Evolutionary conservation across 352 stramenopile species (phyloP).

Genomic region (Phytophthora pseudosyringae): DNA sequence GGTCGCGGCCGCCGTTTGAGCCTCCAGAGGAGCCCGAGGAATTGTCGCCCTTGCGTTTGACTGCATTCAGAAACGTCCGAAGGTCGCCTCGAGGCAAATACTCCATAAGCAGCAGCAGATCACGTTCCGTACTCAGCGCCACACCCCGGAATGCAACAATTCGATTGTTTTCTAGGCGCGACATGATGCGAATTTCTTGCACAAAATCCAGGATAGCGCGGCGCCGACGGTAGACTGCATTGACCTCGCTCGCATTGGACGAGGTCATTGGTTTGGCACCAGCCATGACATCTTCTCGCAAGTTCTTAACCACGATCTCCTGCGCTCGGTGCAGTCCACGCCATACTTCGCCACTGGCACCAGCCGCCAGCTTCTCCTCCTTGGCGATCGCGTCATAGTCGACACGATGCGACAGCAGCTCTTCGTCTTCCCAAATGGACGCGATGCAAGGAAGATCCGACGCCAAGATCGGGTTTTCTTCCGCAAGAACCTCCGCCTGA

Average conservation of each 20-base stretch:
- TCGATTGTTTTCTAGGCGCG: constrained; percentile 53
- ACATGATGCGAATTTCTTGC: constrained; percentile 53
- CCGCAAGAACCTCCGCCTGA: constrained; percentile 7
- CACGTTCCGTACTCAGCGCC: constrained; percentile 46
- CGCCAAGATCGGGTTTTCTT: not conserved
- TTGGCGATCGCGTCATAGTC: constrained; percentile 48
- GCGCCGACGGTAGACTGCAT: constrained; percentile 16
- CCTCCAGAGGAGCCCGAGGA: constrained; percentile 7
- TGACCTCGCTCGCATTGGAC: constrained; percentile 13
- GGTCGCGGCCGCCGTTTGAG: constrained; percentile 11
- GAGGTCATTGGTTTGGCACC: constrained; percentile 7
- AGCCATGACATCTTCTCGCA: constrained; percentile 31
- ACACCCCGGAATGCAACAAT: constrained; percentile 62
- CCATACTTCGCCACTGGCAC: constrained; percentile 54
- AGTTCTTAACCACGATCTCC: constrained; percentile 49
- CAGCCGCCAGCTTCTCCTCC: constrained; percentile 38
- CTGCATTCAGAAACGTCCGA: constrained; percentile 39
- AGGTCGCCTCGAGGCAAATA: constrained; percentile 66
- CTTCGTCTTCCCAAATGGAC: constrained; percentile 67
- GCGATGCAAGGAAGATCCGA: constrained; percentile 20
- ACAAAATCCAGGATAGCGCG: constrained; percentile 52
- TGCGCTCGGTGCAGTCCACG: constrained; percentile 48
- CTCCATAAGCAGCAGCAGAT: constrained; percentile 56
- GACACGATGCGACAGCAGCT: constrained; percentile 57
- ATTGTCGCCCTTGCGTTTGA: constrained; percentile 34